Base-by-base conservation (phyloP, 345 rosid species). In the Citrus australasica region DNA sequence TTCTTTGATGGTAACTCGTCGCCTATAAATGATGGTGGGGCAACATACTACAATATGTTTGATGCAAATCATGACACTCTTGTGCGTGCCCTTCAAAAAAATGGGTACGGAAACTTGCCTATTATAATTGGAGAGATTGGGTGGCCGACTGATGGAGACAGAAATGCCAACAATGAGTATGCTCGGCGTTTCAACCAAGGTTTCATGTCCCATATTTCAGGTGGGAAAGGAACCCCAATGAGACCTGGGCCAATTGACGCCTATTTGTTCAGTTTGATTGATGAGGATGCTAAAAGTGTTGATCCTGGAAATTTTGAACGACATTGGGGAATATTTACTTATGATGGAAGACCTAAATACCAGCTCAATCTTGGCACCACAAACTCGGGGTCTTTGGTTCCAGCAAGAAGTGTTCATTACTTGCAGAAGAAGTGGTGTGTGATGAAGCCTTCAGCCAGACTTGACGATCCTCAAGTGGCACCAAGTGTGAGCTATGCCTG, bases 121-220 rank as follows among this genome's bases (percentile, higher is more conserved):
- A 85, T 96, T 42, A 89, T 96, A 11, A 77, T 94, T 13, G 99
- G 99, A 32, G 99, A 96, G 81, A 82, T 94, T 9, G 98, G 99
- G 22, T 94, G 99, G 98, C 99, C 99, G 19, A 96, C 98, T 32
- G 99, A 96, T 64, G 97, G 98, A 1, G 91, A 96, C 71, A 82
- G 71, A 69, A 91, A 86, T 32, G 99, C 99, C 0, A 92, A 94
- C 72, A n/a, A 81, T 51, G 88, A 81, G 55, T 87, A 86, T 79
- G 98, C 97, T 28, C 92, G 86, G 37, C 89, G 90, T 74, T 96
- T 96, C 87, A 91, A 91, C 86, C 97, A 92, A 87, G 99, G 98
- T 24, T 90, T 96, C 76, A 80, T 96, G 88, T 10, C 85, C 40
- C 95, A 89, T 73, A 87, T 92, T 48, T 76, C 92, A 0, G 89